phyloP scores from a whole-genome alignment of 176 grass and related monocot genomes.

The Carex myosuroides region DNA sequence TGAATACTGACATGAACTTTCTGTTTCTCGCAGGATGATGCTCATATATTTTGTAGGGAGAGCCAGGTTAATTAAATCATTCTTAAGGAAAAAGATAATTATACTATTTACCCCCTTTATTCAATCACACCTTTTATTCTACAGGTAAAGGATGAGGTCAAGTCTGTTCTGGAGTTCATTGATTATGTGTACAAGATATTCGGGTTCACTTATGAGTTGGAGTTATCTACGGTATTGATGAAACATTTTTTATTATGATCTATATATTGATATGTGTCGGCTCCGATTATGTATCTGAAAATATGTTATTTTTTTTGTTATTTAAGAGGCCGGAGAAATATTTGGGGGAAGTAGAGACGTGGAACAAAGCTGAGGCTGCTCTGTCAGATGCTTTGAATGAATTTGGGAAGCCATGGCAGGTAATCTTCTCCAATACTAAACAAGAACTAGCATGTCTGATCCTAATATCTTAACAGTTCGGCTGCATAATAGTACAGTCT shows the following conservation, averaged over 20 bases:
- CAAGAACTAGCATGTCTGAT: not conserved
- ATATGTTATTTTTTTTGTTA: constrained; percentile 2
- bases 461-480: not conserved
- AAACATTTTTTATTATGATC: constrained; percentile 20
- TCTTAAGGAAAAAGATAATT: not conserved
- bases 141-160: constrained; percentile 93
- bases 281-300: not conserved
- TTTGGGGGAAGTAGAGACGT: constrained; percentile 89
- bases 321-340: constrained; percentile 91
- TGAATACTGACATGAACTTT: not conserved
- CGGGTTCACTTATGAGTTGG: constrained; percentile 92
- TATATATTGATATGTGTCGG: not conserved
- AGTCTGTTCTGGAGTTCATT: constrained; percentile 75
- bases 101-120: not conserved
- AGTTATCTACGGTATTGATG: constrained; percentile 80
- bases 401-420: constrained; percentile 93
- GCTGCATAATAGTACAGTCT: not conserved
- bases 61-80: constrained; percentile 54
- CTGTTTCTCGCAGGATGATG: constrained; percentile 66
- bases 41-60: constrained; percentile 96
- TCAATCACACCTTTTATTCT: constrained; percentile 18
- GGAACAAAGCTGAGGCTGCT: constrained; percentile 94
- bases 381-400: constrained; percentile 89
- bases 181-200: constrained; percentile 81
- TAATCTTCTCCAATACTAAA: constrained; percentile 12